Evolutionary conservation across 768 basidiomycete species (phyloP).

Genomic region (Chalciporus pseudorubinellus): DNA sequence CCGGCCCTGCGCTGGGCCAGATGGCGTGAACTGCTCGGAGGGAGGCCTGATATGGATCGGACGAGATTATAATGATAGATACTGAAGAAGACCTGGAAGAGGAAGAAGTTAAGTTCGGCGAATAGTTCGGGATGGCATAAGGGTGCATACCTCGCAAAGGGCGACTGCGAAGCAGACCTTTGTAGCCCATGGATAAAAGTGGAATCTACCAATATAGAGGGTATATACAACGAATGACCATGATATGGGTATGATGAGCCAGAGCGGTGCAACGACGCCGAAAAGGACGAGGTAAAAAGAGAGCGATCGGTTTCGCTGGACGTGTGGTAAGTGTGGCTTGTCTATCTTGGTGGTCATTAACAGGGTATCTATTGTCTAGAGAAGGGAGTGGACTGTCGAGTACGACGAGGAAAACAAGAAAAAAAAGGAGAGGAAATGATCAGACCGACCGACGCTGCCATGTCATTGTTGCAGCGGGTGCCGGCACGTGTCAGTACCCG

Average conservation of each 20-base stretch:
- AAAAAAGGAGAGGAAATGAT: neutral
- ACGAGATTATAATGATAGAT: conserved; percentile 58
- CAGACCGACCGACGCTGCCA: too few species aligned
- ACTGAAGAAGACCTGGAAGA: conserved; percentile 62
- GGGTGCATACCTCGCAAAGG: conserved; percentile 52
- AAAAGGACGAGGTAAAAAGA: conserved; percentile 63
- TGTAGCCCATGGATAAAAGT: conserved; percentile 40
- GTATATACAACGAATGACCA: conserved; percentile 60
- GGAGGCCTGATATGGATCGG: conserved; percentile 44
- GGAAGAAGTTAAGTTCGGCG: neutral
- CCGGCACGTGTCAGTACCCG: conserved; percentile 14
- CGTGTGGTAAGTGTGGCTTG: conserved; percentile 38
- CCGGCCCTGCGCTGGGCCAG: conserved; percentile 55
- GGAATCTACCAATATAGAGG: conserved; percentile 43
- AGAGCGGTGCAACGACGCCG: conserved; percentile 57
- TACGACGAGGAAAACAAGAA: neutral
- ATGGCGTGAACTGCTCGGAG: conserved; percentile 45
- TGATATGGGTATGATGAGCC: conserved; percentile 58
- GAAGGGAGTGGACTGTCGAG: neutral
- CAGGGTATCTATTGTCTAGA: conserved; percentile 8
- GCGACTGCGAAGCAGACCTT: conserved; percentile 46
- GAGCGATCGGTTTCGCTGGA: conserved; percentile 37
- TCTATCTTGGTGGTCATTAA: neutral
- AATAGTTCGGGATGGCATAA: neutral
- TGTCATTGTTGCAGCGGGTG: too few species aligned